Conservation (phyloP, 306 rosid genomes). For the Fragaria nilgerrensis region DNA sequence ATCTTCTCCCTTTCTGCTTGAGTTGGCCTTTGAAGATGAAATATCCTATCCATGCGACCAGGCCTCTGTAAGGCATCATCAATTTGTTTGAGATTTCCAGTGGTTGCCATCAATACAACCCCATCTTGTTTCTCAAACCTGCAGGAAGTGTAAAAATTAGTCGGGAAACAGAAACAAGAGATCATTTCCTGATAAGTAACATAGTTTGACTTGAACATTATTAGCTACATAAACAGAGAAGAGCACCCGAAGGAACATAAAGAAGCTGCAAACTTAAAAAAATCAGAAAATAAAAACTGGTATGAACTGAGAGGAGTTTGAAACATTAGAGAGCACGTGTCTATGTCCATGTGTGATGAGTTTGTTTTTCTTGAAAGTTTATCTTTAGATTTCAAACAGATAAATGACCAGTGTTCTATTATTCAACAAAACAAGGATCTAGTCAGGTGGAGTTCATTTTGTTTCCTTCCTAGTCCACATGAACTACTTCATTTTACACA, state of each 20-base stretch:
- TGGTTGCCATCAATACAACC: conserved; percentile 98
- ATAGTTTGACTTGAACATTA: background rate
- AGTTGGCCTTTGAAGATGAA: conserved; percentile 96
- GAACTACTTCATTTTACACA: background rate
- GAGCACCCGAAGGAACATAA: background rate
- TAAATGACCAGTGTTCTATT: background rate
- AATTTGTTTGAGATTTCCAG: conserved; percentile 84
- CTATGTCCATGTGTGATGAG: background rate
- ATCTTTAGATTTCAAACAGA: background rate
- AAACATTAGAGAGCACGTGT: background rate
- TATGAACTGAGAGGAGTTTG: background rate
- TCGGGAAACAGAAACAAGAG: conserved; percentile 5
- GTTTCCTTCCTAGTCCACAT: background rate
- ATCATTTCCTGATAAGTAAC: conserved; percentile 7
- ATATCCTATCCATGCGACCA: conserved; percentile 98
- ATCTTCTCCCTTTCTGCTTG: conserved; percentile 89
- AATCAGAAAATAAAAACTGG: background rate
- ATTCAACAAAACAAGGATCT: background rate
- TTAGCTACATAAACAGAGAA: background rate
- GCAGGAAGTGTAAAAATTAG: conserved; percentile 25
- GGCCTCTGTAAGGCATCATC: conserved; percentile 96
- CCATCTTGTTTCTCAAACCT: conserved; percentile 99
- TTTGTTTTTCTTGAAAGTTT: background rate
- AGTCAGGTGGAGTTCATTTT: background rate
- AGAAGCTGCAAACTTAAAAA: background rate